Evolutionary conservation across 441 rosid genomes (phyloP).

Genomic region (Breynia disticha): DNA sequence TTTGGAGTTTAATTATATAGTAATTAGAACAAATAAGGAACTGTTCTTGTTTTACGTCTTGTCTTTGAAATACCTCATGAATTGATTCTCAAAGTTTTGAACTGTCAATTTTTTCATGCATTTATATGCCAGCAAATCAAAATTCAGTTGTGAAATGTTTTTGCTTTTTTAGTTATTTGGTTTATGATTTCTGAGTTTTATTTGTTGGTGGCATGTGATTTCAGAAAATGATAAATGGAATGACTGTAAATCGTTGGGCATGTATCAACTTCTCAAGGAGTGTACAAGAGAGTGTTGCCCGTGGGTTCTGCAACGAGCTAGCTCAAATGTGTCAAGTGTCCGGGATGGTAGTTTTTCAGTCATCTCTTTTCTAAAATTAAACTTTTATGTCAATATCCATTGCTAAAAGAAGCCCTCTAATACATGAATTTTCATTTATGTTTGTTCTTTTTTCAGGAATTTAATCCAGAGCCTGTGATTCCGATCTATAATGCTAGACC

Average conservation of each 20-base stretch:
- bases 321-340: constrained; percentile 96
- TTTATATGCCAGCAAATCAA: too few species aligned
- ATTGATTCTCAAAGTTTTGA: too few species aligned
- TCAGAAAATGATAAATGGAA: constrained; percentile 95
- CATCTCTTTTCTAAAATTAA: constrained; percentile 1
- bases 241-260: constrained; percentile 88
- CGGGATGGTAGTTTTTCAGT: constrained; percentile 62
- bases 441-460: constrained; percentile 41
- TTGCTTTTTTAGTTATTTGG: background rate
- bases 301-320: constrained; percentile 84
- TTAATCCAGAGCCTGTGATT: constrained; percentile 80
- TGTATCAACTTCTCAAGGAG: constrained; percentile 92
- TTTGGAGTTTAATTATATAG: too few species aligned
- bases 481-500: constrained; percentile 83
- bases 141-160: too few species aligned
- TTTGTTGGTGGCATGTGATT: background rate
- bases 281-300: constrained; percentile 86
- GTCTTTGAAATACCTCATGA: too few species aligned
- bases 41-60: too few species aligned
- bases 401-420: background rate
- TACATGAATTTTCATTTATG: constrained; percentile 1
- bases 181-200: too few species aligned
- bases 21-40: too few species aligned
- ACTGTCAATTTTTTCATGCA: too few species aligned
- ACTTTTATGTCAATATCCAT: background rate